Percentiles rank a stretch among this genome's conserved stretches.
Evolutionary conservation across 345 rosid genomes (phyloP).

Genomic region (Dipteronia dyeriana): DNA sequence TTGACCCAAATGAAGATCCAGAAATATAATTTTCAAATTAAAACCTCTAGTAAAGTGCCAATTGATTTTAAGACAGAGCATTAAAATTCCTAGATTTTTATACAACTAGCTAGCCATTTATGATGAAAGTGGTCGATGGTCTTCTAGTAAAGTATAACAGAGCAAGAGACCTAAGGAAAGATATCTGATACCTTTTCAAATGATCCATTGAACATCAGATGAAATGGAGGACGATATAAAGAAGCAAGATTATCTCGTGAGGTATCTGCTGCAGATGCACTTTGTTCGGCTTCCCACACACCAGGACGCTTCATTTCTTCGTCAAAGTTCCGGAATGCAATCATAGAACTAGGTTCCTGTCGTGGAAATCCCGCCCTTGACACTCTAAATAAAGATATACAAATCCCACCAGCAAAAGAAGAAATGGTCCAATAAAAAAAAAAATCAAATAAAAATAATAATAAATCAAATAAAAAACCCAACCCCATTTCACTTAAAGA

Average conservation of each 20-base stretch:
- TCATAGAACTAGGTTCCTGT: constrained; percentile 55
- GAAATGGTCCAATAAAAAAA: not conserved
- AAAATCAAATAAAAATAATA: no score
- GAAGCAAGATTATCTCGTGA: constrained; percentile 93
- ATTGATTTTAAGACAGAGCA: not conserved
- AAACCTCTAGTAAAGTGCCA: not conserved
- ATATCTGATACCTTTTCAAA: constrained; percentile 69
- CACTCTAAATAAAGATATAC: constrained; percentile 41
- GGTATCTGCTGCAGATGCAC: constrained; percentile 55
- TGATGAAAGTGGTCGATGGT: not conserved
- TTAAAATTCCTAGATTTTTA: not conserved
- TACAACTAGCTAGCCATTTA: not conserved
- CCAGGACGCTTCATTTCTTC: constrained; percentile 89
- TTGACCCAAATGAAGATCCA: not conserved
- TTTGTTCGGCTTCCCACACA: constrained; percentile 75
- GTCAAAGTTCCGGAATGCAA: constrained; percentile 88
- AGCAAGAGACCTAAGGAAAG: not conserved
- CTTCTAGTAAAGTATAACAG: not conserved
- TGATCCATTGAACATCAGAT: constrained; percentile 81
- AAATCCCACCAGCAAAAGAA: not conserved
- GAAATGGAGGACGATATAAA: constrained; percentile 90
- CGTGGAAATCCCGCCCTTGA: constrained; percentile 49
- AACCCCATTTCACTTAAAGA: not conserved
- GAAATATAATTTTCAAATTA: no score
- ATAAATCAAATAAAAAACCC: not conserved